A percentile compares a stretch with the other conserved stretches of the same genome.
These are phyloP conservation scores for Dactylorhiza incarnata DNA, from an alignment of 106 monocot species.

Conservation along the genomic window DNA sequence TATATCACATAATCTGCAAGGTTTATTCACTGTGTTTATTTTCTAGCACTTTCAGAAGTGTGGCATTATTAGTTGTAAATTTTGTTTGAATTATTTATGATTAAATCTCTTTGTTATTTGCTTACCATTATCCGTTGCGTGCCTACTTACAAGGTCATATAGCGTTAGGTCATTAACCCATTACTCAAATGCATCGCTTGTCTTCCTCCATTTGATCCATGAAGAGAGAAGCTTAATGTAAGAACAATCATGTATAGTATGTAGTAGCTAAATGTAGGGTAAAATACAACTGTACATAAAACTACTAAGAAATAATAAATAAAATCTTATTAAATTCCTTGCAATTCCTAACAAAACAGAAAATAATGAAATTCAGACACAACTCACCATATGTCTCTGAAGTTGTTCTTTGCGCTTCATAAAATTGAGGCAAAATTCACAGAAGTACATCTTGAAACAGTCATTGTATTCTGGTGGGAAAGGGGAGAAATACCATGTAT, in stretches of 20 bases:
- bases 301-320: background rate
- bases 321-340: background rate
- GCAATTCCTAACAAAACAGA: background rate
- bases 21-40: no score
- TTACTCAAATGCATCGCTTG: no score
- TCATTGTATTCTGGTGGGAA: slow-evolving; percentile 94
- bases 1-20: no score
- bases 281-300: background rate
- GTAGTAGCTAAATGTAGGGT: background rate
- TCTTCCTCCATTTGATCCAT: background rate
- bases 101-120: no score
- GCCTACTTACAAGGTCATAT: no score
- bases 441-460: slow-evolving; percentile 75
- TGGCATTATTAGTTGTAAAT: no score
- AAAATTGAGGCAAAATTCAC: slow-evolving; percentile 98
- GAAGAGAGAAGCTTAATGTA: background rate
- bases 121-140: no score
- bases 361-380: background rate
- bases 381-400: slow-evolving; percentile 97
- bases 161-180: no score
- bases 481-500: slow-evolving; percentile 97
- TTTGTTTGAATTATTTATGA: no score
- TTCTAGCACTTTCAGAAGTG: no score
- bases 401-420: slow-evolving; percentile 98
- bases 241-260: background rate